phyloP scores from a whole-genome alignment of 176 grass and related monocot species.

The Triticum urartu region DNA sequence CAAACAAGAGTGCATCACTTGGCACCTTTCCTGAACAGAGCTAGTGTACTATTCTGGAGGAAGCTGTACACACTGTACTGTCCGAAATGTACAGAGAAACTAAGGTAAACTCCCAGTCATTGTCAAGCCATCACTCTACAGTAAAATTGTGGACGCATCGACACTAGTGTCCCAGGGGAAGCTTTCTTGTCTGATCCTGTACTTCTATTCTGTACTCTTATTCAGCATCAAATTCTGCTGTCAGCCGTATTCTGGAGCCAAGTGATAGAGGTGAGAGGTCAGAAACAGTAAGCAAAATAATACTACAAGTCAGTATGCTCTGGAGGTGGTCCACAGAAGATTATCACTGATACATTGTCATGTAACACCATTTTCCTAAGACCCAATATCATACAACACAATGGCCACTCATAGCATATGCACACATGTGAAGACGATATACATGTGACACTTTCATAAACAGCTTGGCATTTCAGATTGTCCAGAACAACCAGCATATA shows the following conservation, averaged over 20 bases:
- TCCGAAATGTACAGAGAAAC: not conserved
- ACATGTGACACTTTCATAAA: not conserved
- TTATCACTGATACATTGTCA: not conserved
- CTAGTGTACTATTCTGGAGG: not conserved
- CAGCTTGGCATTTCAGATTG: not conserved
- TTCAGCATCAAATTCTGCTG: not conserved
- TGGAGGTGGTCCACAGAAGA: not conserved
- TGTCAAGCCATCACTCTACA: conserved; percentile 2
- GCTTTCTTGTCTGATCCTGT: not conserved
- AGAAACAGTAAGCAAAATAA: not conserved
- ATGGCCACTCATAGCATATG: not conserved
- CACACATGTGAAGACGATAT: not conserved
- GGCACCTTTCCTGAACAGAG: not conserved
- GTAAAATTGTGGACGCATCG: not conserved
- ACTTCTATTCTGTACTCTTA: not conserved
- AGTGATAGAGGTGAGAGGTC: not conserved
- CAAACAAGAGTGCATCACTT: not conserved
- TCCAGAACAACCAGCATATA: not conserved
- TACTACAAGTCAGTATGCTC: not conserved
- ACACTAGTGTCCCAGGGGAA: conserved; percentile 9
- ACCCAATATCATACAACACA: not conserved
- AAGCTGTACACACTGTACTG: not conserved
- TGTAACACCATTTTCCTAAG: not conserved
- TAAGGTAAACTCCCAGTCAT: not conserved
- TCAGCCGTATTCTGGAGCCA: not conserved